Base-by-base conservation (phyloP, 2,329 filamentous ascomycete species). In the Neurospora crassa region DNA sequence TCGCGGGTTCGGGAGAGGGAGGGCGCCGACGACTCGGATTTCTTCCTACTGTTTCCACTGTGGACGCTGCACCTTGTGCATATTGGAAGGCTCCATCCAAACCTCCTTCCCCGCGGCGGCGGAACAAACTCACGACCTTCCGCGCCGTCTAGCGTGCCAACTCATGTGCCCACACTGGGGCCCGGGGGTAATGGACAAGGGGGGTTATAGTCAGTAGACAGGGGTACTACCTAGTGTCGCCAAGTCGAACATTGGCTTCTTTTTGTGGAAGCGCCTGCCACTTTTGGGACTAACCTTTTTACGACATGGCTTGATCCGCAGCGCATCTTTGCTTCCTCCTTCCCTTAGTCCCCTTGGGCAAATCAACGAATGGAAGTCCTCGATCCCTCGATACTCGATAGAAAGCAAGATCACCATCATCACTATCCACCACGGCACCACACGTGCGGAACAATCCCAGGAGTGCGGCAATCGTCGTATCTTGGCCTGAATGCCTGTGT, bases 321-420 rank as follows among this genome's bases (percentile, higher is more conserved):
- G 47, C 47, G 47, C 47, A 11, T 59, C 47, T 20, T 59, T 59
- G 45, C 74, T 72, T 73, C 68, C 42, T 68, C 74, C 71, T 74
- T 75, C 73, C 68, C 71, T 75, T 74, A n/a, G n/a, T n/a, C n/a
- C 72, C 12, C 16, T 18, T 29, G 1, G 45, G 29, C 20, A 53
- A 53, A 53, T 20, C 45, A 63, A 53, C 20, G 20, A 63, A 63
- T 34, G 14, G 14, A 24, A 34, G 53, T 63, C 24, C 53, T 63
- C 24, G 47, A 34, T 63, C 53, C 24, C 24, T 34, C 53, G 24
- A 63, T 63, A 34, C 53, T 63, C 53, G 53, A 63, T 16, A 34
- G 24, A 18, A 24, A 59, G 24, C 53, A 24, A 59, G 24, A 59
- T 59, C 47, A 34, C 24, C 47, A 59, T 29, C 24, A 16, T 29